Conservation (phyloP, 1,284 basidiomycete genomes). For the Pseudozyma tsukubaensis region DNA sequence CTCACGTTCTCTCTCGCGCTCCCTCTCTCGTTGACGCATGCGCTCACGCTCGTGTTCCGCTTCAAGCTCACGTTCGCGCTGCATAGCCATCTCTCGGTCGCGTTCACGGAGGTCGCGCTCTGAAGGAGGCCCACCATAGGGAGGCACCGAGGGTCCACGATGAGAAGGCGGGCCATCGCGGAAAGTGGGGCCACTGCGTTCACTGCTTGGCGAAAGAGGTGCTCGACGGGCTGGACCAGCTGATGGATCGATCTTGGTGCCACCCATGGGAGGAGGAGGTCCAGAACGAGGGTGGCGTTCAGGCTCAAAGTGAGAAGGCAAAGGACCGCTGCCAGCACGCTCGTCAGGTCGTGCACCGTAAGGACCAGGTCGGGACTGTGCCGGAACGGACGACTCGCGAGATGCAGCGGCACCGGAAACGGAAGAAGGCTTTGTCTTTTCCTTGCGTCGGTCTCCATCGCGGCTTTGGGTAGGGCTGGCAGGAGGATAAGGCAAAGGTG, state of each 20-base stretch:
- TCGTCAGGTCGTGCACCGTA: constrained; percentile 15
- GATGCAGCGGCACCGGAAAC: constrained; percentile 7
- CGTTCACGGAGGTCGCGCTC: constrained; percentile 33
- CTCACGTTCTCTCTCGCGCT: constrained; percentile 32
- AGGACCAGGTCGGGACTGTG: constrained; percentile 17
- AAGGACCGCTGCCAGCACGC: constrained; percentile 6
- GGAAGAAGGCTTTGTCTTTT: constrained; percentile 27
- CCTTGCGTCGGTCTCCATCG: constrained; percentile 43
- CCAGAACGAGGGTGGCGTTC: constrained; percentile 35
- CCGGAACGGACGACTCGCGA: constrained; percentile 33
- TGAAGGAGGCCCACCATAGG: constrained; percentile 22
- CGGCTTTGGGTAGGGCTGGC: constrained; percentile 43
- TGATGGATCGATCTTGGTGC: constrained; percentile 28
- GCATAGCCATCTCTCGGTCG: constrained; percentile 32
- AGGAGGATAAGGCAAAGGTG: constrained; percentile 43
- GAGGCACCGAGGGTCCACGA: constrained; percentile 35
- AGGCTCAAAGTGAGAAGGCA: constrained; percentile 34
- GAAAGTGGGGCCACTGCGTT: constrained; percentile 19
- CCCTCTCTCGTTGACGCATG: constrained; percentile 21
- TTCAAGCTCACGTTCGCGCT: constrained; percentile 31
- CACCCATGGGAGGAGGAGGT: constrained; percentile 33
- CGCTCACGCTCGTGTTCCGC: constrained; percentile 33
- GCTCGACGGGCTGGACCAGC: constrained; percentile 22
- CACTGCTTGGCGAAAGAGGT: constrained; percentile 36
- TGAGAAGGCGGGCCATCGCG: constrained; percentile 21